phyloP scores from a whole-genome alignment of 2,329 filamentous ascomycete genomes.

The Pseudogymnoascus sp. region DNA sequence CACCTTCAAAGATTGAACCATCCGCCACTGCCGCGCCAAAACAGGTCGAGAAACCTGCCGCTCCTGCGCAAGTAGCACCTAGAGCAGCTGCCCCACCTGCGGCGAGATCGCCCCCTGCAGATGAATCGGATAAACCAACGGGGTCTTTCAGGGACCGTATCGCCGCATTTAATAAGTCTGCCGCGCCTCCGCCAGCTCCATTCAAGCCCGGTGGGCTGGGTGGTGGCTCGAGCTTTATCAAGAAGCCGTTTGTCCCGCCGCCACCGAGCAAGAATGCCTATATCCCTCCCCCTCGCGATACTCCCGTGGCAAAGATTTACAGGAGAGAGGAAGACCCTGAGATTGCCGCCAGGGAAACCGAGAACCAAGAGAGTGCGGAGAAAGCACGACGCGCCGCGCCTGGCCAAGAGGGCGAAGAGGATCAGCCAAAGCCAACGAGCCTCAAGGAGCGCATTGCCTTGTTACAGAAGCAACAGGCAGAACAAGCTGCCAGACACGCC shows the following conservation, averaged over 20 bases:
- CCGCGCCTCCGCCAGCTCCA: constrained; percentile 79
- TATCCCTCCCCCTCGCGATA: constrained; percentile 67
- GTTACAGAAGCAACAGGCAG: constrained; percentile 87
- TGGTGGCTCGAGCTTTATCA: constrained; percentile 68
- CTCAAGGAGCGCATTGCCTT: constrained; percentile 93
- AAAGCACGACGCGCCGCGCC: constrained; percentile 54
- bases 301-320: constrained; percentile 69
- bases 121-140: constrained; percentile 64
- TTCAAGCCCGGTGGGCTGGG: constrained; percentile 70
- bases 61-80: constrained; percentile 30
- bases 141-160: constrained; percentile 92
- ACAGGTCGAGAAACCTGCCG: constrained; percentile 35
- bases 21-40: constrained; percentile 32
- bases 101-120: constrained; percentile 39
- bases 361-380: constrained; percentile 61
- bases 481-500: constrained; percentile 77
- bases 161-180: constrained; percentile 89
- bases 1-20: background rate
- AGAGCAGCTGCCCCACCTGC: constrained; percentile 58
- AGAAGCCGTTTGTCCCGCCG: constrained; percentile 93
- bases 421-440: constrained; percentile 84
- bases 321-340: constrained; percentile 81
- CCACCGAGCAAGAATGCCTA: constrained; percentile 90
- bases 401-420: constrained; percentile 53
- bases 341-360: constrained; percentile 57